These are phyloP conservation scores for Perilla frutescens DNA, from an alignment of 257 asterid species.

Conservation along the genomic window DNA sequence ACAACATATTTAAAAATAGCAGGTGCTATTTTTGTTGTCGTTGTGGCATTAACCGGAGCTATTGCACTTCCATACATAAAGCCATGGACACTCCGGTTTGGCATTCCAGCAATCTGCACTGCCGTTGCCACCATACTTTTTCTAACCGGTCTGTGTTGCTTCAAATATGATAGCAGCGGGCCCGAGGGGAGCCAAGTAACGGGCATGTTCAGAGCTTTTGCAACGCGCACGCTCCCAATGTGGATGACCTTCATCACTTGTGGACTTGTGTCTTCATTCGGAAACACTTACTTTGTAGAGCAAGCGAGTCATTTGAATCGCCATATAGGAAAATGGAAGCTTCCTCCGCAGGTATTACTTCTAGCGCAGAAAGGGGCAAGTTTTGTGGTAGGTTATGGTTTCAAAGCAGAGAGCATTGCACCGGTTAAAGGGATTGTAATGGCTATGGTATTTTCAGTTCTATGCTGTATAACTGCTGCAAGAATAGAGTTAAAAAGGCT, in stretches of 20 bases:
- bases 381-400: not conserved
- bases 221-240: not conserved
- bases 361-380: not conserved
- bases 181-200: not conserved
- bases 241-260: not conserved
- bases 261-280: not conserved
- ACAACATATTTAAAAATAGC: not conserved
- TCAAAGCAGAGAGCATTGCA: not conserved
- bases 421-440: not conserved
- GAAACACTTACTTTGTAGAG: not conserved
- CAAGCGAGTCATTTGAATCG: not conserved
- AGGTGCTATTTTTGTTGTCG: not conserved
- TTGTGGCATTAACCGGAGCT: not conserved
- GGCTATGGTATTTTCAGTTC: not conserved
- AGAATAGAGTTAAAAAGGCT: not conserved
- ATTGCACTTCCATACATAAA: conserved; percentile 2
- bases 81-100: conserved; percentile 6
- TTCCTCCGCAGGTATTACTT: not conserved
- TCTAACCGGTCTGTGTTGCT: not conserved
- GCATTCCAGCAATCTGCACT: not conserved
- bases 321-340: not conserved
- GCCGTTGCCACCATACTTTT: not conserved
- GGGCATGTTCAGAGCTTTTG: not conserved
- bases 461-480: not conserved
- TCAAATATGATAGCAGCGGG: not conserved